Conservation (phyloP, 2,329 filamentous ascomycete species). For the Aspergillus ochraceus region DNA sequence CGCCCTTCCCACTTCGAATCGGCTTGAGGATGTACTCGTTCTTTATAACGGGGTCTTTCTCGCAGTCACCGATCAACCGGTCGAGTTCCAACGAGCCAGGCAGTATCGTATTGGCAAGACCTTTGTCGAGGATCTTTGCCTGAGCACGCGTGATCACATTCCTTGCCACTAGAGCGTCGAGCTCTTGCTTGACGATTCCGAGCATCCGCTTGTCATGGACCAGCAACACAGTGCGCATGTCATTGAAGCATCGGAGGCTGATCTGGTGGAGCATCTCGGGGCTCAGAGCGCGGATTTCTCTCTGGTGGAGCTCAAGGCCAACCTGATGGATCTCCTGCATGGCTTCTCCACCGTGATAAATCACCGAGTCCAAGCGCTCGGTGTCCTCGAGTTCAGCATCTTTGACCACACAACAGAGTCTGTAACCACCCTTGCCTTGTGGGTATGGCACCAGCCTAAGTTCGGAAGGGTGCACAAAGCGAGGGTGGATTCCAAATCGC, state of each 20-base stretch:
- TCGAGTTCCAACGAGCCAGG: constrained; percentile 25
- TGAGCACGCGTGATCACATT: constrained; percentile 18
- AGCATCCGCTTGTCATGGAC: constrained; percentile 37
- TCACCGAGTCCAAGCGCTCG: too few relatives aligned
- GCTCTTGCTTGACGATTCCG: constrained; percentile 31
- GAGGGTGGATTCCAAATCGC: background rate
- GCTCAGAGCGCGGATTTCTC: constrained; percentile 24
- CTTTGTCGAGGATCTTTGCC: constrained; percentile 15
- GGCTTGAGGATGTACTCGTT: constrained; percentile 28
- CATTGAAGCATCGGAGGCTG: constrained; percentile 30
- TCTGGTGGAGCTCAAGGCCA: constrained; percentile 30
- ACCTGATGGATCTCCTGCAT: constrained; percentile 29
- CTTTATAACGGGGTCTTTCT: constrained; percentile 9
- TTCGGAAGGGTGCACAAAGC: background rate
- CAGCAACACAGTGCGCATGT: constrained; percentile 32
- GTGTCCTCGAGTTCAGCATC: background rate
- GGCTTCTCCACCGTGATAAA: constrained; percentile 10
- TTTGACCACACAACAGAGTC: background rate
- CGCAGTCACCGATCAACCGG: constrained; percentile 10
- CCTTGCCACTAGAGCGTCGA: constrained; percentile 16
- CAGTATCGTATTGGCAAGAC: constrained; percentile 24
- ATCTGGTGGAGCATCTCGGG: constrained; percentile 27
- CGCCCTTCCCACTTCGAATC: constrained; percentile 22
- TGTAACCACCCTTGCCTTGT: background rate
- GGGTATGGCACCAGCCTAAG: background rate